Evolutionary conservation across 148 eudicot genomes (phyloP).

Genomic region (Gaultheria prostrata): DNA sequence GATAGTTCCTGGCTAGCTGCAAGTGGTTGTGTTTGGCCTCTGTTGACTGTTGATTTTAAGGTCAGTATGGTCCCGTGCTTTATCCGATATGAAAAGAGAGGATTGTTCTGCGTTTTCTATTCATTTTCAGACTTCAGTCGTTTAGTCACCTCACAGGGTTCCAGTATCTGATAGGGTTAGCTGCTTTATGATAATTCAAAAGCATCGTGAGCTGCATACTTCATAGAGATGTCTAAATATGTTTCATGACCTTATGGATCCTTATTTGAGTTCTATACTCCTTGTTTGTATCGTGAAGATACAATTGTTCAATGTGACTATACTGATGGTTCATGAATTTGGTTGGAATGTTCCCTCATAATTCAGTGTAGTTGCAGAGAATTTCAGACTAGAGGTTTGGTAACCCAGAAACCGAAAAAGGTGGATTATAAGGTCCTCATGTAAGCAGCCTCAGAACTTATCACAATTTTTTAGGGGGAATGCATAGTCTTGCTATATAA

Average conservation of each 20-base stretch:
- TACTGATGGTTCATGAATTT: background rate
- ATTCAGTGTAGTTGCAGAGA: background rate
- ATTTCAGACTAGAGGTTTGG: background rate
- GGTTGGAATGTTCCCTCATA: background rate
- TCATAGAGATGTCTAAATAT: background rate
- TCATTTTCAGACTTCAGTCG: background rate
- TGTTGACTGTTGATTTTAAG: slow-evolving; percentile 1
- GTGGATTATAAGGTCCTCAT: no score
- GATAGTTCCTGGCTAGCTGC: background rate
- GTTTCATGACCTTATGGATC: background rate
- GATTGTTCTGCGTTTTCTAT: background rate
- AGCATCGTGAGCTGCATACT: background rate
- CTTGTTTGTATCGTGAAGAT: background rate
- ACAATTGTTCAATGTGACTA: background rate
- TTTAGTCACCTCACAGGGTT: background rate
- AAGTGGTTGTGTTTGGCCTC: background rate
- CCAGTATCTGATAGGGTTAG: background rate
- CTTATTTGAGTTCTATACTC: background rate
- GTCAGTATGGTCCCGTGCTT: background rate
- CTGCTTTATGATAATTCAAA: background rate
- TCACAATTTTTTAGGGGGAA: background rate
- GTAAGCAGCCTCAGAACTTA: no score
- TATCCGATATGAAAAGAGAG: background rate
- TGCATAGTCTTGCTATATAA: background rate
- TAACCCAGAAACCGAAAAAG: background rate